Evolutionary conservation across 768 basidiomycete genomes (phyloP), one percentile per base, ranked within the genome.

Genomic region (Hemileccinum rubropunctum): DNA sequence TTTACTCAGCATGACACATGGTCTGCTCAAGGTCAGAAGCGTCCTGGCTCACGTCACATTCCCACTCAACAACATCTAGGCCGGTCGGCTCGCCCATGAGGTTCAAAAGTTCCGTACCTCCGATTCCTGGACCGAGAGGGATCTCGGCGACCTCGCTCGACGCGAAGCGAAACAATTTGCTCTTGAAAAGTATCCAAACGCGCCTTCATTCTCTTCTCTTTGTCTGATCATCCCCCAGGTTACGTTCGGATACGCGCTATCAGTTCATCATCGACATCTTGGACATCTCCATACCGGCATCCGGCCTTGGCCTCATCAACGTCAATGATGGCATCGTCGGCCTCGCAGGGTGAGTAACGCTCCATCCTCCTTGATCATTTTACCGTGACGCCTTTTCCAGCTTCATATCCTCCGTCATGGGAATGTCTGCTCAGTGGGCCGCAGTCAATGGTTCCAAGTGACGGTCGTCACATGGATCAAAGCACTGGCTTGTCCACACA

Each of bases 261-360:
- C 97, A 98, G 68, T 80, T 98, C 58, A 71, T 86, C 47, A 83
- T 90, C 51, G 97, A 99, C 66, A 62, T 82, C 17, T 74, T 94
- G 50, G 97, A 99, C 65, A 69, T 93, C 51, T 95, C 87, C 84
- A 83, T 95, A 59, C 97, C 97, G 6, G 88, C 92, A 7, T 84
- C 86, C 17, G 86, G 80, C 50, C 77, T 94, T 35, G 90, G 87
- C 14, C 71, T 89, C 45, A 76, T 84, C 54, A 78, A 80, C 57
- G 59, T 95, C 56, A 91, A 87, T 63, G 97, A 98, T 52, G 95
- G 95, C 21, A 62, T 81, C 17, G 71, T 95, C 26, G 95, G 97
- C 47, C 74, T 90, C 50, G 77, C 90, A 55, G 97, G 95, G 91
- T 95, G 53, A 61, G 80, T 71, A 11, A 52, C 41, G 62, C 67